A percentile compares a stretch with the other conserved stretches of the same genome.
These are phyloP conservation scores for Cryptomeria japonica DNA, from an alignment of 75 land plant genomes.

Conservation along the genomic window DNA sequence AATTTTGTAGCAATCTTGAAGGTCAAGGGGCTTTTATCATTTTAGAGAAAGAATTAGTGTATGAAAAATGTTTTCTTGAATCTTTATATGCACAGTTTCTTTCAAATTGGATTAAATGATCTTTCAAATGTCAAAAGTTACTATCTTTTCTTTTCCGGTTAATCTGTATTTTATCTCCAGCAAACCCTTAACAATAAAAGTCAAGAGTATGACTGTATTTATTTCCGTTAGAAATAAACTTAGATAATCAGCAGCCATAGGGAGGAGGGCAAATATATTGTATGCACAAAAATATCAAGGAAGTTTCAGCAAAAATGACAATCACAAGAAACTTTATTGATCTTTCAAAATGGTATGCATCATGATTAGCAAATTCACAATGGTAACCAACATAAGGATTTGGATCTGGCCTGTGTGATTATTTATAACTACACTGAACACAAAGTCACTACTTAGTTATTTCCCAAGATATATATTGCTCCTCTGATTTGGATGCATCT, in stretches of 20 bases:
- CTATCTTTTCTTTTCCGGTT: background rate
- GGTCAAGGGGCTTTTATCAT: background rate
- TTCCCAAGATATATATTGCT: background rate
- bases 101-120: background rate
- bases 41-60: background rate
- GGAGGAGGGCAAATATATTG: background rate
- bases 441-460: background rate
- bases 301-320: background rate
- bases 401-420: background rate
- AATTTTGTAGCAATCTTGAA: background rate
- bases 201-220: background rate
- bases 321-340: background rate
- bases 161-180: background rate
- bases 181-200: background rate
- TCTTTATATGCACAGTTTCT: background rate
- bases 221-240: background rate
- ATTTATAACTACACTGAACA: background rate
- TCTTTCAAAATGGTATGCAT: background rate
- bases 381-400: background rate
- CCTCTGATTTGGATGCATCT: background rate
- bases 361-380: background rate
- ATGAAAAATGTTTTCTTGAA: constrained; percentile 4
- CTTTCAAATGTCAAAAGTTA: background rate
- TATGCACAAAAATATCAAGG: background rate
- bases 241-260: background rate